Evolutionary conservation across 345 rosid species (phyloP), one percentile per base, ranked within the genome.

Genomic region (Arabis alpina): DNA sequence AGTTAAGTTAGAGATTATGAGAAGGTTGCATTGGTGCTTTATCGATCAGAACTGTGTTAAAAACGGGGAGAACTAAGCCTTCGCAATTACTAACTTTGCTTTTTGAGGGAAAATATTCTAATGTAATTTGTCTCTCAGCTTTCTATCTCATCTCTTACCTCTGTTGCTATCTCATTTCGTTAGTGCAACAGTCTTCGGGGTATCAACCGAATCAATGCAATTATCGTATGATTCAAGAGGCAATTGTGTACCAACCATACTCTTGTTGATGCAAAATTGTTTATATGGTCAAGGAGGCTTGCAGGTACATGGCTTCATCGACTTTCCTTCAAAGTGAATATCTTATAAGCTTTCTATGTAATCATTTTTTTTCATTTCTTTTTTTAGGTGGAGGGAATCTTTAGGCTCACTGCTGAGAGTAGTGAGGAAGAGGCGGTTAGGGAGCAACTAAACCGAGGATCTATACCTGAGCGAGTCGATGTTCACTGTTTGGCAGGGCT

Each of bases 121-220:
- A 5, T n/a, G 15, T 15, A 25, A 10, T 24, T 28, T 11, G 23
- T n/a, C 45, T 62, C 3, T 71, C 23, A 5, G 9, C 4, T 54
- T 45, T 5, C 11, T 15, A 4, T 68, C 61, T 61, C 49, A 47
- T 54, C 13, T 10, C 54, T 76, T 69, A 71, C 75, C 23, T 61
- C 16, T 36, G 13, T 68, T 75, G 68, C 23, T 50, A 56, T 70
- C n/a, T 69, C 58, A 54, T 40, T 13, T 40, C 25, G 24, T 56
- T 74, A 93, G 98, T 81, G 86, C 97, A 14, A 91, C 85, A 77
- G 97, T 91, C 60, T 93, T 93, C 55, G 98, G 98, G 13, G 98
- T 93, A 72, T 93, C 98, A 24, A 88, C 98, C 1, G 94, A 93
- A 58, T 89, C 97, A 37, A 88, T 93, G 98, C 98, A 93, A 55